Evolutionary conservation across 2,329 filamentous ascomycete species (phyloP).

Genomic region (Nigrospora sphaerica): DNA sequence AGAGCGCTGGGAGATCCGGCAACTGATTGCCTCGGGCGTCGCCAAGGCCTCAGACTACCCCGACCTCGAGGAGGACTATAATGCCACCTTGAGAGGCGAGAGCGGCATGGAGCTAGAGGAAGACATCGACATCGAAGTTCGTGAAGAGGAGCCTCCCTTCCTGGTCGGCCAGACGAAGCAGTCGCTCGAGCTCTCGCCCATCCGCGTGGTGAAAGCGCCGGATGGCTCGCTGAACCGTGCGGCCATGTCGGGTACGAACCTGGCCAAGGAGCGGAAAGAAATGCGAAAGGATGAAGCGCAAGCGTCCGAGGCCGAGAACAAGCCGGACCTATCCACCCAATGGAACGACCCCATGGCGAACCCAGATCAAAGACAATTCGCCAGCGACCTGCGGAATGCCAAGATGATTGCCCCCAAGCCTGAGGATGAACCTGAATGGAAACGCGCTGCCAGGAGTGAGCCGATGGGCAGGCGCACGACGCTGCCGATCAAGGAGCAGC

Average conservation of each 20-base stretch:
- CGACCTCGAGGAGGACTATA: slow-evolving; percentile 89
- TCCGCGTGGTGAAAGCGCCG: slow-evolving; percentile 92
- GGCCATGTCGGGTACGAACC: slow-evolving; percentile 82
- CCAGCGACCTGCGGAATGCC: slow-evolving; percentile 70
- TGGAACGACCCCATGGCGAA: slow-evolving; percentile 97
- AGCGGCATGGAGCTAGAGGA: slow-evolving; percentile 88
- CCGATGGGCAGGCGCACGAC: slow-evolving; percentile 79
- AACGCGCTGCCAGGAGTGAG: slow-evolving; percentile 73
- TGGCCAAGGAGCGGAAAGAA: slow-evolving; percentile 87
- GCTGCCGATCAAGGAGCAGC: slow-evolving; percentile 91
- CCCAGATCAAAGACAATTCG: slow-evolving; percentile 80
- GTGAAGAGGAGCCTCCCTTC: slow-evolving; percentile 95
- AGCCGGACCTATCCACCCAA: slow-evolving; percentile 79
- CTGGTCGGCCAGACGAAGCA: slow-evolving; percentile 94
- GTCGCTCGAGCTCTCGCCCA: slow-evolving; percentile 88
- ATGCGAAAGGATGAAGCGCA: slow-evolving; percentile 82
- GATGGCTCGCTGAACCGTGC: slow-evolving; percentile 97
- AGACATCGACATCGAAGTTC: slow-evolving; percentile 94
- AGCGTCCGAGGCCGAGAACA: slow-evolving; percentile 62
- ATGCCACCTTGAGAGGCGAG: slow-evolving; percentile 78
- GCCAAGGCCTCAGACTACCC: slow-evolving; percentile 91
- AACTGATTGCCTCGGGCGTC: slow-evolving; percentile 91
- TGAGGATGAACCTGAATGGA: slow-evolving; percentile 86
- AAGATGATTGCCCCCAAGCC: slow-evolving; percentile 49
- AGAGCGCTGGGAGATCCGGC: slow-evolving; percentile 94